A percentile compares a stretch with the other conserved stretches of the same genome.
These are phyloP conservation scores for Lactarius sanguifluus DNA, from an alignment of 768 basidiomycete genomes.

Conservation along the genomic window DNA sequence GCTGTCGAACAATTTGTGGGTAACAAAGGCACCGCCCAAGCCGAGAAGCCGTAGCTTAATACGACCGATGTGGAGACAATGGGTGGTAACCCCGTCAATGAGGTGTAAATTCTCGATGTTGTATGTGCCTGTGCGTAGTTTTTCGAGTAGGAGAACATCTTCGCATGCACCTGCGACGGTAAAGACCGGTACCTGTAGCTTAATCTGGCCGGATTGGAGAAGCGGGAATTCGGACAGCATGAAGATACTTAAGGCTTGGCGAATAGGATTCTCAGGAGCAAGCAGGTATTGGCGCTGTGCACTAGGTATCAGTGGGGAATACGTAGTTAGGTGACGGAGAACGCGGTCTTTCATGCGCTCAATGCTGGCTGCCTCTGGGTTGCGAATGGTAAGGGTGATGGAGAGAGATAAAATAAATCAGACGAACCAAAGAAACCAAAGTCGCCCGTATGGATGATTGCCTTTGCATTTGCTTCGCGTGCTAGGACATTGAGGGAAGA, in stretches of 20 bases:
- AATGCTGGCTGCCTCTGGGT: conserved; percentile 70
- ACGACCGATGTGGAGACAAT: conserved; percentile 87
- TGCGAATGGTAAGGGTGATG: conserved; percentile 29
- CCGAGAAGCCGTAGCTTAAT: conserved; percentile 94
- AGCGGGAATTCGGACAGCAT: conserved; percentile 93
- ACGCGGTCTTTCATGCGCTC: conserved; percentile 94
- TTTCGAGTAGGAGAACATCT: conserved; percentile 90
- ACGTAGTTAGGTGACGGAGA: conserved; percentile 92
- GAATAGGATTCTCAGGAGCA: conserved; percentile 70
- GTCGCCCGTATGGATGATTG: conserved; percentile 96
- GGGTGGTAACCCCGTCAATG: conserved; percentile 94
- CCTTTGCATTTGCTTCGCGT: conserved; percentile 81
- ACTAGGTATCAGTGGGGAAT: conserved; percentile 90
- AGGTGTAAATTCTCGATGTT: conserved; percentile 87
- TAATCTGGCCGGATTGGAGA: conserved; percentile 86
- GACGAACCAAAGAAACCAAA: conserved; percentile 92
- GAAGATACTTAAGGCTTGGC: conserved; percentile 69
- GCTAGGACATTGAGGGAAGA: conserved; percentile 90
- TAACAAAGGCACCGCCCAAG: conserved; percentile 90
- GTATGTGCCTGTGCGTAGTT: conserved; percentile 82
- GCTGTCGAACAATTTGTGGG: conserved; percentile 94
- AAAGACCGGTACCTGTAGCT: conserved; percentile 89
- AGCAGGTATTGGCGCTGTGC: conserved; percentile 79
- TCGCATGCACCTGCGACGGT: conserved; percentile 98
- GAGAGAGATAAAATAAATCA: neutral